These are phyloP conservation scores for Amaranthus palmeri DNA, from an alignment of 148 eudicot genomes.

Conservation along the genomic window DNA sequence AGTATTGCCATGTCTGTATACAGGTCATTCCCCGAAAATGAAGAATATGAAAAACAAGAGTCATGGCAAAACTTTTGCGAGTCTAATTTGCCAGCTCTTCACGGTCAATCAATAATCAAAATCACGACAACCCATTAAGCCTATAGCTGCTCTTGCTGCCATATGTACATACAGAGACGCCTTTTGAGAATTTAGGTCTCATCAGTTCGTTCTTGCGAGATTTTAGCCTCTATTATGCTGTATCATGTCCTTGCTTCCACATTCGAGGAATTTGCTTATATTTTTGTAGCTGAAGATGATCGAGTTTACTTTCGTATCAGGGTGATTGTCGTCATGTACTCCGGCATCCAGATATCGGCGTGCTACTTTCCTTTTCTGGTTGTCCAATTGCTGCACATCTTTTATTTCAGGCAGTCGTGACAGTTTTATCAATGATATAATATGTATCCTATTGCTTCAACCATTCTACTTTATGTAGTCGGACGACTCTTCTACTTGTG, in stretches of 20 bases:
- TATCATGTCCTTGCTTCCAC: constrained; percentile 9
- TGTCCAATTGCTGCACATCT: too few species aligned
- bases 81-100: constrained; percentile 63
- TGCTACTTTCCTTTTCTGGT: too few species aligned
- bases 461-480: too few species aligned
- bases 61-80: constrained; percentile 90
- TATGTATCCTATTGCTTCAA: too few species aligned
- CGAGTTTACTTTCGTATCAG: constrained; percentile 15
- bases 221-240: too few species aligned
- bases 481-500: too few species aligned
- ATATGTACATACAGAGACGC: constrained; percentile 26
- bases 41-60: constrained; percentile 52
- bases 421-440: too few species aligned
- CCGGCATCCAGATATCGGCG: too few species aligned
- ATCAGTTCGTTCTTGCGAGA: neutral
- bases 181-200: constrained; percentile 14
- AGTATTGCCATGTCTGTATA: constrained; percentile 46
- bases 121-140: constrained; percentile 31
- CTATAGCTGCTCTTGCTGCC: neutral
- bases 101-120: constrained; percentile 67
- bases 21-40: constrained; percentile 37
- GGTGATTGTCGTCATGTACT: too few species aligned
- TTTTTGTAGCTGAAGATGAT: constrained; percentile 3
- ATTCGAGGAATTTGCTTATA: constrained; percentile 7
- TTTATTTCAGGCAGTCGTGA: too few species aligned